Percentiles rank a stretch among this genome's conserved stretches.
Evolutionary conservation across 805 yeast genomes (phyloP).

Genomic region (Wickerhamomyces alni): DNA sequence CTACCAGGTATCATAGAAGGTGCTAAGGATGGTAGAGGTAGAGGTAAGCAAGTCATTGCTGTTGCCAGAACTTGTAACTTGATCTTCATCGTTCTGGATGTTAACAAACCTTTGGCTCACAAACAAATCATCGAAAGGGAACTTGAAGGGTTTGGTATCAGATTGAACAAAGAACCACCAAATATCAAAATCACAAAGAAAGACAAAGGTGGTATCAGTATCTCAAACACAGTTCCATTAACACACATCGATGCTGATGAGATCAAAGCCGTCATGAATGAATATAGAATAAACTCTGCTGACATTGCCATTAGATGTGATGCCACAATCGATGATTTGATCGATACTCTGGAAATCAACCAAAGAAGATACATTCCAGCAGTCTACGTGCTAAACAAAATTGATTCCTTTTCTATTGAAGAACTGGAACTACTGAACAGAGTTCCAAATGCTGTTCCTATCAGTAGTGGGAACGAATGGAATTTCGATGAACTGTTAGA

Average conservation of each 20-base stretch:
- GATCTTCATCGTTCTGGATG: slow-evolving; percentile 90
- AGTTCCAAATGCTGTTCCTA: slow-evolving; percentile 96
- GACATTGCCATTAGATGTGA: slow-evolving; percentile 96
- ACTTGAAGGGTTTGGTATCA: slow-evolving; percentile 94
- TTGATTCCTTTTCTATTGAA: slow-evolving; percentile 90
- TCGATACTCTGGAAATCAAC: slow-evolving; percentile 87
- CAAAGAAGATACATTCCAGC: slow-evolving; percentile 95
- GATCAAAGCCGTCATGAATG: slow-evolving; percentile 92
- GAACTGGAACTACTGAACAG: slow-evolving; percentile 86
- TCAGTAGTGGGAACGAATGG: slow-evolving; percentile 95
- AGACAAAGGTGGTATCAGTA: slow-evolving; percentile 93
- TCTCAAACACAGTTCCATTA: slow-evolving; percentile 88
- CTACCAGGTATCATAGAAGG: slow-evolving; percentile 89
- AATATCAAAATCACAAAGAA: slow-evolving; percentile 87
- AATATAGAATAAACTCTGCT: slow-evolving; percentile 91
- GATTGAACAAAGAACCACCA: slow-evolving; percentile 89
- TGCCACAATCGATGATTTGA: slow-evolving; percentile 94
- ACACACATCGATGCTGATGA: slow-evolving; percentile 91
- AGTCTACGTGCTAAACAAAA: slow-evolving; percentile 88
- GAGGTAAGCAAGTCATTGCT: slow-evolving; percentile 96
- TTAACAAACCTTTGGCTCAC: slow-evolving; percentile 91
- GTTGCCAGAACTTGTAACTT: slow-evolving; percentile 97
- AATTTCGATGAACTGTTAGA: slow-evolving; percentile 91
- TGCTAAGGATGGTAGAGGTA: slow-evolving; percentile 87
- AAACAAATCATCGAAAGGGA: slow-evolving; percentile 92